Conservation (phyloP, 805 yeast genomes). For the Metschnikowia cubensis region DNA sequence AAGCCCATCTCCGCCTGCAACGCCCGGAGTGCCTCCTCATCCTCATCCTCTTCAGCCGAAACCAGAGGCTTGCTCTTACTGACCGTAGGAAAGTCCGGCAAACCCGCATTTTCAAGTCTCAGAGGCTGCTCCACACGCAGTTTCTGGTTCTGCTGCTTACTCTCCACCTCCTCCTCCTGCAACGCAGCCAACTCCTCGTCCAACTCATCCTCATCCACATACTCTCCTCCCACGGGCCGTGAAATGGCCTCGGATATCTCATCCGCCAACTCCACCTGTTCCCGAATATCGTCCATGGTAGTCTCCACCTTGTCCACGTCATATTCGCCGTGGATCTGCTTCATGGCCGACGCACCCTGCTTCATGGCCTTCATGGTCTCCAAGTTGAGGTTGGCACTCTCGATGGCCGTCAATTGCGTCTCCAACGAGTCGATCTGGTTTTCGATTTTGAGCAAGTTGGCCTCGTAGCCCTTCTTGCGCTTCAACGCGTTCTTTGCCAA, state of each 20-base stretch:
- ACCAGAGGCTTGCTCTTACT: slow-evolving; percentile 39
- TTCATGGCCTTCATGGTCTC: slow-evolving; percentile 99
- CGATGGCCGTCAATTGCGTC: slow-evolving; percentile 85
- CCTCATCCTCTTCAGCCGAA: slow-evolving; percentile 61
- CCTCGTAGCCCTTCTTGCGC: slow-evolving; percentile 78
- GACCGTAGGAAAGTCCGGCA: slow-evolving; percentile 46
- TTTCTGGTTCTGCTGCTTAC: slow-evolving; percentile 15
- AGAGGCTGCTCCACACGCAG: too few relatives aligned
- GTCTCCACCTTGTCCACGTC: slow-evolving; percentile 95
- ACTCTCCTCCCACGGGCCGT: slow-evolving; percentile 83
- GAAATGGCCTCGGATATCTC: slow-evolving; percentile 96
- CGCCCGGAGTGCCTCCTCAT: slow-evolving; percentile 75
- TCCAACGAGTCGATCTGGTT: slow-evolving; percentile 88
- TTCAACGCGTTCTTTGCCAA: slow-evolving; percentile 83
- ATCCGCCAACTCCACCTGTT: slow-evolving; percentile 91
- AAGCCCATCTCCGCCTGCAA: slow-evolving; percentile 86
- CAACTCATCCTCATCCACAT: slow-evolving; percentile 84
- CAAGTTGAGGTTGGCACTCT: slow-evolving; percentile 90
- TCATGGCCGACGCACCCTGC: slow-evolving; percentile 96
- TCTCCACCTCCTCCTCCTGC: slow-evolving; percentile 75
- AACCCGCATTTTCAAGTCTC: slow-evolving; percentile 19
- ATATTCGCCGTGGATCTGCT: slow-evolving; percentile 90
- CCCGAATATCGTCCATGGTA: slow-evolving; percentile 97
- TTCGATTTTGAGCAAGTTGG: slow-evolving; percentile 73
- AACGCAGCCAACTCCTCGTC: slow-evolving; percentile 89